Evolutionary conservation across 177 flowering plant genomes (phyloP), one percentile per base, ranked within the genome.

Genomic region (Vitis hybrid): DNA sequence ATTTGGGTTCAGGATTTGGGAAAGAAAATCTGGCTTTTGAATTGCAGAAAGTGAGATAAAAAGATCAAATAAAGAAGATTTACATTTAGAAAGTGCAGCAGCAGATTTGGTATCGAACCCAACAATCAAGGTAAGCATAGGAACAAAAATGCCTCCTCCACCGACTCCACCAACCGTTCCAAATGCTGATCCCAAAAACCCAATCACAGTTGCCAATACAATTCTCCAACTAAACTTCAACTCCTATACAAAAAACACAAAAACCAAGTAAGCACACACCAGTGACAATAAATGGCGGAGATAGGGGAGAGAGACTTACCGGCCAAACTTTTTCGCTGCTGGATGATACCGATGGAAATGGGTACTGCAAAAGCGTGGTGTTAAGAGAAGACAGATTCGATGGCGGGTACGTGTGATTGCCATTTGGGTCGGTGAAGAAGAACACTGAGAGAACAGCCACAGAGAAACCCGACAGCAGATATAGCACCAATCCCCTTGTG

Each of bases 161-260:
- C 98, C 97, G 68, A 94, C 95, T 0, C 98, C 98, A 8, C 97
- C 98, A 18, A 94, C 98, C 2, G 98, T 92, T 18, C 98, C 98
- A 70, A 84, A 91, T 2, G 93, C 96, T 4, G 98, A 94, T 3
- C 98, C 98, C 68, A 89, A 71, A 70, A 94, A 94, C 21, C 96
- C 98, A 11, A 92, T 88, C 19, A 90, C 55, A 1, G 97, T 90
- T 15, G 90, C 93, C 82, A 86, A 61, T 10, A 79, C 80, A 9
- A 83, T 40, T 67, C 84, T 83, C 96, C 96, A 91, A 72, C 76
- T 78, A 65, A 89, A 86, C 76, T 81, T 69, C 81, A 92, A 76
- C 35, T 81, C 72, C 98, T 90, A 79, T 68, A 69, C 18, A 63
- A 54, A 19, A 52, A 70, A 52, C 6, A 32, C 59, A 55, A 49